A percentile compares a stretch with the other conserved stretches of the same genome.
Conservation (phyloP, 441 rosid genomes). For the Breynia disticha region DNA sequence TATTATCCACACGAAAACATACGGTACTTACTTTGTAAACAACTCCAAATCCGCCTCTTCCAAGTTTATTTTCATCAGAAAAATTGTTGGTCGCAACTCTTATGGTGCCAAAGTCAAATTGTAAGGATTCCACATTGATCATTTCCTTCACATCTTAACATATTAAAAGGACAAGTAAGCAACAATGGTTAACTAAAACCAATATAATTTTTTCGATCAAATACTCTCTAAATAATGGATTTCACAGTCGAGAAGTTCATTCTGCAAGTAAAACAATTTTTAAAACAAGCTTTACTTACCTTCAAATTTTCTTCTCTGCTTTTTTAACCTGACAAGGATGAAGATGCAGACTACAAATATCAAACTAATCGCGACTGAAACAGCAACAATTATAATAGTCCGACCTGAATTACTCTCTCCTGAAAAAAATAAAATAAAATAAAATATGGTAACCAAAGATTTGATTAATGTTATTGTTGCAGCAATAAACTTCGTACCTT, state of each 20-base stretch:
- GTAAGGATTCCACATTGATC: not conserved
- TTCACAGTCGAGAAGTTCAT: too few species aligned
- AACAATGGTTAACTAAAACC: too few species aligned
- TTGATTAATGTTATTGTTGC: not conserved
- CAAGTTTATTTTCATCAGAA: constrained; percentile 37
- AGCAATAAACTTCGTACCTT: not conserved
- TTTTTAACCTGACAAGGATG: constrained; percentile 20
- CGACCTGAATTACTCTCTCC: constrained; percentile 23
- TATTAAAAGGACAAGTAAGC: not conserved
- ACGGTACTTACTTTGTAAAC: constrained; percentile 48
- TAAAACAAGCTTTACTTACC: constrained; percentile 19
- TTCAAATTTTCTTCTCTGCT: constrained; percentile 11
- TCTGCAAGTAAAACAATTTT: too few species aligned
- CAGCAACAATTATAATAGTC: constrained; percentile 16
- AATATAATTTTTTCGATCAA: too few species aligned
- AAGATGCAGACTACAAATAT: constrained; percentile 18
- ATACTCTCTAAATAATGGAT: too few species aligned
- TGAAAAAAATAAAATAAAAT: constrained; percentile 6
- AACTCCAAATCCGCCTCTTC: constrained; percentile 60
- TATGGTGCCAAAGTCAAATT: constrained; percentile 33
- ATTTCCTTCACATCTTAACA: constrained; percentile 7
- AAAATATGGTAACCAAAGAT: too few species aligned
- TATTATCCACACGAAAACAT: not conserved
- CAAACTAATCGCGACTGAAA: constrained; percentile 15
- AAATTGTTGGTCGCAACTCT: constrained; percentile 45